Base-by-base conservation (phyloP, 331 rosid genomes). In the Acacia pycnantha region DNA sequence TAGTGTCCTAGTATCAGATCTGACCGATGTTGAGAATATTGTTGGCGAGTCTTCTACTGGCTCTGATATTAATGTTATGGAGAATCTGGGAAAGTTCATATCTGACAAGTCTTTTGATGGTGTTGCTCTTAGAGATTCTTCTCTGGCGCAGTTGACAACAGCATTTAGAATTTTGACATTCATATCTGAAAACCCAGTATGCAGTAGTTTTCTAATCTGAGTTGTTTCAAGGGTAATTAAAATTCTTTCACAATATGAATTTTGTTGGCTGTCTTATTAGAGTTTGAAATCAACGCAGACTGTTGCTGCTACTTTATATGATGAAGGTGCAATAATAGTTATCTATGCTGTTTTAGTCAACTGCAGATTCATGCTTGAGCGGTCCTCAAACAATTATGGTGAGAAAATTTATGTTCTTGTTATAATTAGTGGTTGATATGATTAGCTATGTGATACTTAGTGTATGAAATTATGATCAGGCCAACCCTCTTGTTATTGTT, bases 51-150 rank as follows among this genome's bases (percentile, higher is more conserved):
- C 91, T 73, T 87, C 93, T 5, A 44, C 87, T 81, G 92, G 90
- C 77, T 93, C 92, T 81, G 99, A 96, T 88, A 87, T 91, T 72
- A 96, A 96, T 89, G 98, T 94, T 43, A 91, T 94, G 97, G 99
- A 96, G 93, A 96, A 88, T 87, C 97, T 96, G 37, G 95, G 97
- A 61, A 96, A 92, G 82, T 82, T 92, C 73, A 91, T 89, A 68
- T 93, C 97, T 83, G 98, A 94, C 6, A 96, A 94, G 90, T 89
- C 92, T 74, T 96, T 93, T 92, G 99, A 93, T 78, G 99, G 98
- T 53, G 93, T 93, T 75, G 81, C 86, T 37, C 97, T 96, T 41
- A 94, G 97, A 11, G 99, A 96, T 87, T 92, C 97, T 83, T 92
- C 99, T 68, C 79, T 96, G 80, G 94, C 89, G 81, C 99, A 96